phyloP scores from a whole-genome alignment of 345 rosid species.

The Salix purpurea region DNA sequence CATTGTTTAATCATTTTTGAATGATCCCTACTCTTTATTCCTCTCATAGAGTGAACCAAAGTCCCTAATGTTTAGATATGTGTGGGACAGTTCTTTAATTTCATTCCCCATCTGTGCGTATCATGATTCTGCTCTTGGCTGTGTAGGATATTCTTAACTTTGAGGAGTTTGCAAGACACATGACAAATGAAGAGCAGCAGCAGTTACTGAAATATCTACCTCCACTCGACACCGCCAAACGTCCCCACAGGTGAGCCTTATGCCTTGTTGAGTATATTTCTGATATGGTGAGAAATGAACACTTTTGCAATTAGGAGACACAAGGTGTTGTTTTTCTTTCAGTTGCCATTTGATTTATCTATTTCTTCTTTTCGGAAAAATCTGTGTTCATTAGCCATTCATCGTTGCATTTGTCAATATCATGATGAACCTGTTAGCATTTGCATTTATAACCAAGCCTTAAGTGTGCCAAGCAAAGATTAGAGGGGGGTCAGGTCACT shows the following conservation, averaged over 20 bases:
- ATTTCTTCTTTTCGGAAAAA: background rate
- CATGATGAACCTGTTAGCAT: background rate
- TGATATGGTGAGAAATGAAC: background rate
- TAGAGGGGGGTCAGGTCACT: background rate
- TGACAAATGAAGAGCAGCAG: slow-evolving; percentile 78
- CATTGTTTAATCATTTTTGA: background rate
- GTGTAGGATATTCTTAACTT: slow-evolving; percentile 76
- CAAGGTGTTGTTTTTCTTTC: background rate
- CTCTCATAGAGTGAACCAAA: background rate
- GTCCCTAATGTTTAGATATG: background rate
- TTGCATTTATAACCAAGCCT: background rate
- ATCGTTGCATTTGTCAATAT: background rate
- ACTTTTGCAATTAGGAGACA: background rate
- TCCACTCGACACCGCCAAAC: slow-evolving; percentile 48
- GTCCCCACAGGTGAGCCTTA: slow-evolving; percentile 57
- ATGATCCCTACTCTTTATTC: background rate
- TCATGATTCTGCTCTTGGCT: slow-evolving; percentile 9
- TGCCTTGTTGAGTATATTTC: background rate
- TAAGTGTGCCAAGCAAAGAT: background rate
- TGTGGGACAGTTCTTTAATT: background rate
- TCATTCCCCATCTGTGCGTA: background rate
- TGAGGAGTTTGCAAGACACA: slow-evolving; percentile 59
- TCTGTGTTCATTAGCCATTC: background rate
- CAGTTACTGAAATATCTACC: slow-evolving; percentile 67
- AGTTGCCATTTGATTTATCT: background rate